A percentile compares a stretch with the other conserved stretches of the same genome.
Conservation (phyloP, 2,329 filamentous ascomycete species). For the Sporothrix brunneoviolacea region DNA sequence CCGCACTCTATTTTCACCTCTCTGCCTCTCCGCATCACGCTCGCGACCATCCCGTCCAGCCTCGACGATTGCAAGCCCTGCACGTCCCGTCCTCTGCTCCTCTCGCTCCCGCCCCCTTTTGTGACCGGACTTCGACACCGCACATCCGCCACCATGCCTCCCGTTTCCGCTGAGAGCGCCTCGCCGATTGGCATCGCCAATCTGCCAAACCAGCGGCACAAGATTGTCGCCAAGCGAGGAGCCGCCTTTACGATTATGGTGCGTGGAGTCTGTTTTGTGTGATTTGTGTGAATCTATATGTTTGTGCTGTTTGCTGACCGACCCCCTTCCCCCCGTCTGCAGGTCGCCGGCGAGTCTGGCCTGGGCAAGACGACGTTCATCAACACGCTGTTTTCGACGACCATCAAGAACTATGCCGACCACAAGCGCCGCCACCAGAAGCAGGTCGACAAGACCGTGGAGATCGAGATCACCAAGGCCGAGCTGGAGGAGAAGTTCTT, state of each 20-base stretch:
- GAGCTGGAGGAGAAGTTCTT: slow-evolving; percentile 99
- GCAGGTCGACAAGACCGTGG: slow-evolving; percentile 99
- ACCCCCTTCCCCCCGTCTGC: slow-evolving; percentile 1
- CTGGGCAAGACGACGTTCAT: slow-evolving; percentile 99
- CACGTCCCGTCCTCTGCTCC: background rate
- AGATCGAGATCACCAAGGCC: slow-evolving; percentile 99
- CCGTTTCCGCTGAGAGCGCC: slow-evolving; percentile 51
- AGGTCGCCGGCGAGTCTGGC: slow-evolving; percentile 98
- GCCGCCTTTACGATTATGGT: slow-evolving; percentile 99
- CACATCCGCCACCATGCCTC: slow-evolving; percentile 43
- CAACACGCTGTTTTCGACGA: slow-evolving; percentile 99
- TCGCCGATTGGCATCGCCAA: slow-evolving; percentile 69
- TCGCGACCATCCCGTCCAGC: background rate
- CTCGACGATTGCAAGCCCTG: background rate
- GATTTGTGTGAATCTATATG: slow-evolving; percentile 26
- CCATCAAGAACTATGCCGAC: slow-evolving; percentile 99
- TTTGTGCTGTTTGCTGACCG: slow-evolving; percentile 11
- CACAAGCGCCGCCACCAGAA: slow-evolving; percentile 99
- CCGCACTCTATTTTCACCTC: too few relatives aligned
- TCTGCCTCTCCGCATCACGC: slow-evolving; percentile 6
- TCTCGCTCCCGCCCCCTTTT: background rate
- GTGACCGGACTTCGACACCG: slow-evolving; percentile 10
- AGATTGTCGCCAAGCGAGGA: slow-evolving; percentile 75
- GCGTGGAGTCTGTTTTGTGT: too few relatives aligned
- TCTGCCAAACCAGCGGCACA: slow-evolving; percentile 67